Conservation (phyloP, 2,329 filamentous ascomycete species). For the Iodosphaeria phyllophila region DNA sequence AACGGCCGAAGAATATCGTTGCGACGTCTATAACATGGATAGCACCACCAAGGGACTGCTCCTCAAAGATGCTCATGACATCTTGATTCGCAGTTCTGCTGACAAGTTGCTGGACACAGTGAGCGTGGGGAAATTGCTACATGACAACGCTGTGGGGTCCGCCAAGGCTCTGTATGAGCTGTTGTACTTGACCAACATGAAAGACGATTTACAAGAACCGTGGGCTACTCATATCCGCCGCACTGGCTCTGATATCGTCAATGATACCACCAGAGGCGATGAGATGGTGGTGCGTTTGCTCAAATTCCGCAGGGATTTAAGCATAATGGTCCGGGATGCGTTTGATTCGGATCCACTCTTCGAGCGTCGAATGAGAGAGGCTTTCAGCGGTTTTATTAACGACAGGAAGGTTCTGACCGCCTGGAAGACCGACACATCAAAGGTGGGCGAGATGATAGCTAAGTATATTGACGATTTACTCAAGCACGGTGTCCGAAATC, state of each 20-base stretch:
- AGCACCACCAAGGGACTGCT: conserved; percentile 64
- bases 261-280: conserved; percentile 58
- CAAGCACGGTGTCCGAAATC: conserved; percentile 68
- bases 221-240: conserved; percentile 66
- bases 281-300: conserved; percentile 77
- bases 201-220: conserved; percentile 47
- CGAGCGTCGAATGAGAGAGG: conserved; percentile 60
- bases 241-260: conserved; percentile 60
- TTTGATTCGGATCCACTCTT: conserved; percentile 66
- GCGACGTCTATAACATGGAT: conserved; percentile 66
- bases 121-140: conserved; percentile 55
- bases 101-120: conserved; percentile 44
- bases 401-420: conserved; percentile 54
- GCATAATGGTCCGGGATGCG: conserved; percentile 56
- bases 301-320: conserved; percentile 61
- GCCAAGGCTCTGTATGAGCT: conserved; percentile 64
- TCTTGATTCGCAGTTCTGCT: conserved; percentile 51
- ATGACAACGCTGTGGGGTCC: conserved; percentile 47
- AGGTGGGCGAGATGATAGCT: conserved; percentile 96
- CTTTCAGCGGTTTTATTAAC: conserved; percentile 86
- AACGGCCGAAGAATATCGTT: conserved; percentile 52
- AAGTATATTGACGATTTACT: conserved; percentile 88
- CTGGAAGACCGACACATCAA: conserved; percentile 71
- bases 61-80: conserved; percentile 52
- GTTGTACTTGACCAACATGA: conserved; percentile 52